Evolutionary conservation across 108 stramenopile species (phyloP), one percentile per base, ranked within the genome.

Genomic region (Skeletonema costatum): DNA sequence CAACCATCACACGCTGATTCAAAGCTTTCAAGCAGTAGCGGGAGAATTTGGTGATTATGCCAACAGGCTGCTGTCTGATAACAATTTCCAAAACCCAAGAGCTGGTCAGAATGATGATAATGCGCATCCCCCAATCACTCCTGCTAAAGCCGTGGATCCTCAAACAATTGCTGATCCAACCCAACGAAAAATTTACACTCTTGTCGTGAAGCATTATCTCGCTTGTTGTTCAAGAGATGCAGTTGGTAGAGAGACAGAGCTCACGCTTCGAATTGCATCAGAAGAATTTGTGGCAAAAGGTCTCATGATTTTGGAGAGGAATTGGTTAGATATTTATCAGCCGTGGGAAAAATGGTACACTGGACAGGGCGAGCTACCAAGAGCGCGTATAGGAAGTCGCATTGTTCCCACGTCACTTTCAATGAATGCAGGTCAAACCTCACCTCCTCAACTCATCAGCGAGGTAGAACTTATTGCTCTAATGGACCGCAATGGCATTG

Each of bases 81-180:
- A 86, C 53, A 82, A 85, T 39, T 97, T 91, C 76, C 92, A 93
- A 81, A 86, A 75, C 73, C 96, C 94, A 48, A 79, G 94, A 12
- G 85, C 88, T 12, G 94, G 97, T 9, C 87, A 84, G 72, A 78
- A 97, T 42, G 97, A 99, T 78, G 99, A 99, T 66, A 85, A 98
- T 50, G 99, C 99, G 3, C 99, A 99, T 80, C 98, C 99, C 48
- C 98, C 99, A 63, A 99, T 99, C 80, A 97, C 98, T 59, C 99
- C 99, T 6, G 95, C 93, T 48, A 97, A 97, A 73, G 94, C 89
- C 32, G 98, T 97, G 5, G 92, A 92, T 75, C 94, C 94, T 1
- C 64, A 78, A 32, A 68, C 90, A n/a, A 92, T 97, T 74, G 60
- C 60, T 29, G 88, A 94, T 74, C 73, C 83, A 3, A 86, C 77